phyloP scores from a whole-genome alignment of 306 rosid species.

The Trifolium repens region DNA sequence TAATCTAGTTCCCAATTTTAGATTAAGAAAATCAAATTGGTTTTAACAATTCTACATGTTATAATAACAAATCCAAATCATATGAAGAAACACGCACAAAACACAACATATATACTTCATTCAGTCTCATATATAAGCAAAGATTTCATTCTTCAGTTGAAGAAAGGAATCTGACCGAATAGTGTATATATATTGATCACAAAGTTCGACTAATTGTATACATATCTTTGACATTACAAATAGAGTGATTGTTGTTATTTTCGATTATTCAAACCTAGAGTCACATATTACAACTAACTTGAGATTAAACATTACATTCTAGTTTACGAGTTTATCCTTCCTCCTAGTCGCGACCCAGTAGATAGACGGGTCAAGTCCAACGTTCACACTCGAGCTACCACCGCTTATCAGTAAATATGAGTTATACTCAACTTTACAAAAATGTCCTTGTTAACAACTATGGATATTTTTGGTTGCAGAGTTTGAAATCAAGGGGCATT shows the following conservation, averaged over 20 bases:
- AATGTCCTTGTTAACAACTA: neutral
- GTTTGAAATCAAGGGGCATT: conserved; percentile 81
- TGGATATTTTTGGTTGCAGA: conserved; percentile 52
- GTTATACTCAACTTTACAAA: neutral
- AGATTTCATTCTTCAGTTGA: no score
- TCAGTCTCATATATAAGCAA: no score
- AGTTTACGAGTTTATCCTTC: neutral
- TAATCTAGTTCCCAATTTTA: neutral
- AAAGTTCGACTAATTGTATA: neutral
- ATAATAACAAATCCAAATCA: neutral
- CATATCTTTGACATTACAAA: no score
- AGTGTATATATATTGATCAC: neutral
- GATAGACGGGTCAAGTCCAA: neutral
- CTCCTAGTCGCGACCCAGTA: no score
- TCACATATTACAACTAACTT: neutral
- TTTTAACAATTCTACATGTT: neutral
- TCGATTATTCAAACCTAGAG: neutral
- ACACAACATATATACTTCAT: neutral
- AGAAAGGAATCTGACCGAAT: no score
- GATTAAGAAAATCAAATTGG: no score
- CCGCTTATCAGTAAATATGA: neutral
- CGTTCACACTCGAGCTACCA: neutral
- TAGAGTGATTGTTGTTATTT: no score
- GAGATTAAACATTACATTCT: no score
- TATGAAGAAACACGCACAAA: no score